Conservation (phyloP, 2,329 filamentous ascomycete species). For the Cordyceps fumosorosea region DNA sequence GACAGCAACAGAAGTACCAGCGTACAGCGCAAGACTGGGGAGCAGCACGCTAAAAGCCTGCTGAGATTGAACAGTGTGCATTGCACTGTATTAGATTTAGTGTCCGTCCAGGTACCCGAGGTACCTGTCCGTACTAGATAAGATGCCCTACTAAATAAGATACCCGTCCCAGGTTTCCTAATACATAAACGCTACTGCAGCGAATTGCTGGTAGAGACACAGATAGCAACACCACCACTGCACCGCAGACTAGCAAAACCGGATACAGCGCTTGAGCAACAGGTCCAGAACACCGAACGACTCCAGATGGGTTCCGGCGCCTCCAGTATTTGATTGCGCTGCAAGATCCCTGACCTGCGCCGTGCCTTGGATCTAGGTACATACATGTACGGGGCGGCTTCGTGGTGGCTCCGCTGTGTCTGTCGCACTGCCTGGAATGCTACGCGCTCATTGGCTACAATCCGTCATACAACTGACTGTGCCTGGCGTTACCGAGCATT, state of each 20-base stretch:
- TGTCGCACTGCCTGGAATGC: conserved; percentile 21
- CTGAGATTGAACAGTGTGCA: background rate
- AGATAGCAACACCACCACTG: background rate
- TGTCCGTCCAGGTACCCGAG: background rate
- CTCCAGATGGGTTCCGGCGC: background rate
- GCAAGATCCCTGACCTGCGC: no score
- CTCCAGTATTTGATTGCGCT: no score
- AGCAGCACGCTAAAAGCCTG: background rate
- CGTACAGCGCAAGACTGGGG: background rate
- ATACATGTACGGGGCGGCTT: no score
- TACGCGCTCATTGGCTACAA: conserved; percentile 18
- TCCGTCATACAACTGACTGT: background rate
- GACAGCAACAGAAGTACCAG: background rate
- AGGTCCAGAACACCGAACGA: background rate
- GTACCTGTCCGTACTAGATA: background rate
- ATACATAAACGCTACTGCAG: background rate
- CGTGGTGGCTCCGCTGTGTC: conserved; percentile 9
- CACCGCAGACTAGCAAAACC: background rate
- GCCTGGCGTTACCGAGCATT: background rate
- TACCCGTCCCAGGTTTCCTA: no score
- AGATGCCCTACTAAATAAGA: no score
- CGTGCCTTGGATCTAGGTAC: no score
- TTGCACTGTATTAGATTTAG: background rate
- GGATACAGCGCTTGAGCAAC: background rate
- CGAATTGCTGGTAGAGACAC: no score